Percentiles rank a stretch among this genome's conserved stretches.
These are phyloP conservation scores for Pichia exigua DNA, from an alignment of 805 yeast species.

Conservation along the genomic window DNA sequence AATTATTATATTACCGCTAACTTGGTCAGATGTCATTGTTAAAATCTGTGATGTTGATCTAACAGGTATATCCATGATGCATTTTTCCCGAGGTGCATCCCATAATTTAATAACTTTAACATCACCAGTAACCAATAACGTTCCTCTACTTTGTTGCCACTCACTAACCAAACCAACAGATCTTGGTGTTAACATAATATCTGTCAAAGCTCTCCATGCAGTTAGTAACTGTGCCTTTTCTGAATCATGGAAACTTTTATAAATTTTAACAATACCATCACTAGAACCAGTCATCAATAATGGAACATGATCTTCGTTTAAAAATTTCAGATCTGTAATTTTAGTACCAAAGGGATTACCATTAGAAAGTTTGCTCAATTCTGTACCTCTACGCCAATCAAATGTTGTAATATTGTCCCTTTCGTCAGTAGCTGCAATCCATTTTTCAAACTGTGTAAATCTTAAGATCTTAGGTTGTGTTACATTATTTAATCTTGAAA, in stretches of 20 bases:
- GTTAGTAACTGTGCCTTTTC: conserved; percentile 58
- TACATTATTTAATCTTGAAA: conserved; percentile 54
- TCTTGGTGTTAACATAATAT: conserved; percentile 69
- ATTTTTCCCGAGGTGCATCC: conserved; percentile 94
- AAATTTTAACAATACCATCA: conserved; percentile 89
- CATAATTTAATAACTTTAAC: conserved; percentile 84
- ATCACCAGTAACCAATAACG: conserved; percentile 88
- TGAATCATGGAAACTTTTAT: conserved; percentile 60
- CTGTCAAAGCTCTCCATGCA: conserved; percentile 91
- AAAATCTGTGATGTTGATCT: conserved; percentile 86
- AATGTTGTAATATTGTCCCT: conserved; percentile 77
- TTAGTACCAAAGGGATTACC: conserved; percentile 83
- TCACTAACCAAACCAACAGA: conserved; percentile 81
- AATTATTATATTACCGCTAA: conserved; percentile 82
- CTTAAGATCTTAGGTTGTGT: conserved; percentile 73
- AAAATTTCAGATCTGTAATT: conserved; percentile 74
- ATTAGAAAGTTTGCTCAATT: conserved; percentile 64
- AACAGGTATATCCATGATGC: conserved; percentile 83
- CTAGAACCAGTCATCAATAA: conserved; percentile 80
- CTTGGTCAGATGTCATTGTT: conserved; percentile 87
- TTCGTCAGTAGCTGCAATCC: conserved; percentile 72
- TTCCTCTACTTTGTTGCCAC: conserved; percentile 96
- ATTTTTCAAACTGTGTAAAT: conserved; percentile 88
- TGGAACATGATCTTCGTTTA: conserved; percentile 91
- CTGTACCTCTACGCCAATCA: conserved; percentile 70